A percentile compares a stretch with the other conserved stretches of the same genome.
Conservation (phyloP, 2,329 filamentous ascomycete genomes). For the Fusarium sp. region DNA sequence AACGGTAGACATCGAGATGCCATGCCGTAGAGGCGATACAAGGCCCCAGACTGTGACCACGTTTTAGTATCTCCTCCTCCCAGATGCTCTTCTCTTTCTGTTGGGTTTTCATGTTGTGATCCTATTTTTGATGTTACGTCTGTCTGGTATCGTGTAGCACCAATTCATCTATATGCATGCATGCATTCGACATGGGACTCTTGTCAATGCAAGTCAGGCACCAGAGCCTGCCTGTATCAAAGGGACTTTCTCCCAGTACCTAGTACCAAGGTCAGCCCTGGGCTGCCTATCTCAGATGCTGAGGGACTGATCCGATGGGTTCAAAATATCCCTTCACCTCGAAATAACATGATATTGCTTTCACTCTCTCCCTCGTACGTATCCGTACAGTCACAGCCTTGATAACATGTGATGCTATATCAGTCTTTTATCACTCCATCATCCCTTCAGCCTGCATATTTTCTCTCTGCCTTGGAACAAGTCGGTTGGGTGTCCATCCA, state of each 20-base stretch:
- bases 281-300: constrained; percentile 27
- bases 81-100: constrained; percentile 3
- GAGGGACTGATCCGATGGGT: constrained; percentile 30
- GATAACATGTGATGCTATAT: constrained; percentile 26
- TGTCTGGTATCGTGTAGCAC: constrained; percentile 20
- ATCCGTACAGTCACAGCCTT: background rate
- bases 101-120: constrained; percentile 18
- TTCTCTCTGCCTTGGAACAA: constrained; percentile 14
- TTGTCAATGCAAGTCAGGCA: constrained; percentile 25
- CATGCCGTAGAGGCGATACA: constrained; percentile 3
- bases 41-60: background rate
- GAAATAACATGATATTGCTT: constrained; percentile 22
- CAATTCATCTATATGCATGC: constrained; percentile 20
- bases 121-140: constrained; percentile 11
- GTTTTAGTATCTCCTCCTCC: constrained; percentile 13
- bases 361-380: background rate
- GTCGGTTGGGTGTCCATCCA: constrained; percentile 19
- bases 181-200: constrained; percentile 28
- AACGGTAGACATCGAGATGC: constrained; percentile 19
- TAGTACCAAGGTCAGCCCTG: constrained; percentile 10
- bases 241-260: constrained; percentile 9
- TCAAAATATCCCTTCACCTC: constrained; percentile 18
- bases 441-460: background rate
- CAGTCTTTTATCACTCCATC: constrained; percentile 13
- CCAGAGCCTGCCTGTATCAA: constrained; percentile 9